These are phyloP conservation scores for Sonneratia caseolaris DNA, from an alignment of 345 rosid genomes.

Conservation along the genomic window DNA sequence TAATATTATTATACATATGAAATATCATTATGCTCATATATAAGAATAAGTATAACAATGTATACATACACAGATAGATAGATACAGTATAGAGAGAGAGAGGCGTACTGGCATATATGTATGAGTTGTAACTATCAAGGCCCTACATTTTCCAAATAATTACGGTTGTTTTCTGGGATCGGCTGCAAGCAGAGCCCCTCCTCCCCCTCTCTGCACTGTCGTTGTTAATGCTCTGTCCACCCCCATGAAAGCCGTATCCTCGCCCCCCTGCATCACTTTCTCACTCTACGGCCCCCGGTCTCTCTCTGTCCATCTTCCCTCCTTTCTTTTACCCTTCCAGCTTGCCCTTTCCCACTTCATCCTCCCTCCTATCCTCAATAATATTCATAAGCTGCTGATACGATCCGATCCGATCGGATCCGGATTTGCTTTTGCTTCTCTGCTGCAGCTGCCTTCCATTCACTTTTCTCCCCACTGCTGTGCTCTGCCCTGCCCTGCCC, in stretches of 20 bases:
- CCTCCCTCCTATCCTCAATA: neutral
- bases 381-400: neutral
- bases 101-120: neutral
- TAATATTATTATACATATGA: too few species aligned
- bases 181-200: neutral
- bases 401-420: neutral
- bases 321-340: neutral
- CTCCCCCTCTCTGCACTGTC: neutral
- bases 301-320: neutral
- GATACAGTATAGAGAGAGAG: neutral
- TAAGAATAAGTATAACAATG: too few species aligned
- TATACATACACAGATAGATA: too few species aligned
- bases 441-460: neutral
- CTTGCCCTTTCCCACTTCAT: too few species aligned
- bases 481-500: too few species aligned
- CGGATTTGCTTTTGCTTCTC: neutral
- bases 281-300: neutral
- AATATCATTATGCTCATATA: too few species aligned
- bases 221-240: conserved; percentile 2
- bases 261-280: neutral
- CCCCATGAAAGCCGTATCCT: neutral
- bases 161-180: conserved; percentile 1
- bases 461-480: neutral
- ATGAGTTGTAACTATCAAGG: conserved; percentile 1
- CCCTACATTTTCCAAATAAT: neutral